A percentile compares a stretch with the other conserved stretches of the same genome.
These are phyloP conservation scores for Termitomyces sp. DNA, from an alignment of 768 basidiomycete genomes.

Conservation along the genomic window DNA sequence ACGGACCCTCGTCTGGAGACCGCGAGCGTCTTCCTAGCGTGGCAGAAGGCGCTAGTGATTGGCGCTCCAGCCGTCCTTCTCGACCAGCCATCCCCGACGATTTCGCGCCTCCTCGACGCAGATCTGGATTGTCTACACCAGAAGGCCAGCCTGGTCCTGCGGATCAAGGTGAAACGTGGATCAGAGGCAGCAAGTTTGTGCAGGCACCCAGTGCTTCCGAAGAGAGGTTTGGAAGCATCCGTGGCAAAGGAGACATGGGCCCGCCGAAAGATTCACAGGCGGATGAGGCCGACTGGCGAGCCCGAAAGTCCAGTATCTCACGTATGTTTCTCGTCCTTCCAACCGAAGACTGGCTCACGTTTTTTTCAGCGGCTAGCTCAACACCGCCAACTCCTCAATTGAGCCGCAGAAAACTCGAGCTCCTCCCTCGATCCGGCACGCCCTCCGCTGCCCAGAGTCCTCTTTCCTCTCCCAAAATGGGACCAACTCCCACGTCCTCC, in stretches of 20 bases:
- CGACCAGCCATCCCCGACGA: conserved; percentile 42
- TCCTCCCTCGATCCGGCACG: conserved; percentile 72
- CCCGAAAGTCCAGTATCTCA: conserved; percentile 47
- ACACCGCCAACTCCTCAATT: conserved; percentile 81
- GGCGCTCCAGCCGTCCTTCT: conserved; percentile 56
- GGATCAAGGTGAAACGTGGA: conserved; percentile 77
- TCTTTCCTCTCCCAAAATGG: conserved; percentile 73
- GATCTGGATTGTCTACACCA: conserved; percentile 46
- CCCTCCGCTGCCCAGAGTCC: conserved; percentile 69
- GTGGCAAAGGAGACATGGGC: conserved; percentile 48
- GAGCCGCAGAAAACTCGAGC: conserved; percentile 74
- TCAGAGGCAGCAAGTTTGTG: conserved; percentile 70
- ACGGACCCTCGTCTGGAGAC: conserved; percentile 43
- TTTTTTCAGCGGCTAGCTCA: conserved; percentile 53
- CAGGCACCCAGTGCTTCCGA: conserved; percentile 39
- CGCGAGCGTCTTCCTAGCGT: conserved; percentile 34
- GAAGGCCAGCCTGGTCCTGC: conserved; percentile 45
- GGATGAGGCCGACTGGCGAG: conserved; percentile 75
- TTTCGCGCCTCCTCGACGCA: conserved; percentile 43
- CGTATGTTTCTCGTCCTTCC: conserved; percentile 34
- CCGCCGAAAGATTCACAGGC: conserved; percentile 38
- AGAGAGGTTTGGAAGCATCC: conserved; percentile 39
- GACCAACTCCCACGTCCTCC: conserved; percentile 32
- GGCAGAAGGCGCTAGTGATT: conserved; percentile 62
- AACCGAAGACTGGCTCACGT: not conserved